Evolutionary conservation across 441 rosid genomes (phyloP).

Genomic region (Populus trichocarpa): DNA sequence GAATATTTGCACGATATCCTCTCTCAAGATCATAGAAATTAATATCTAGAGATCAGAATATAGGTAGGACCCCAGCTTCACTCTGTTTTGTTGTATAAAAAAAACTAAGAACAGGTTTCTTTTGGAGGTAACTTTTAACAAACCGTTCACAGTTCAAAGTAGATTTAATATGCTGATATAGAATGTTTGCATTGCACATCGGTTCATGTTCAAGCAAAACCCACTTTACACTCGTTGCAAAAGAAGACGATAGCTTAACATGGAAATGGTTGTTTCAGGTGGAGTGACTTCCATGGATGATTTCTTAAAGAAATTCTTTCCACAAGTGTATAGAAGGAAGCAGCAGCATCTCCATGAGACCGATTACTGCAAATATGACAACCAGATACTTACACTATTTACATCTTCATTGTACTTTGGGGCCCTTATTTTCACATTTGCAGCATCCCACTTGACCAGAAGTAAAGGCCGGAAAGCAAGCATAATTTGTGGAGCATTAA

Average conservation of each 20-base stretch:
- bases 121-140: too few species aligned
- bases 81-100: background rate
- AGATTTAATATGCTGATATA: background rate
- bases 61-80: background rate
- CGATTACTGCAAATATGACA: conserved; percentile 81
- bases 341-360: conserved; percentile 61
- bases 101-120: conserved; percentile 6
- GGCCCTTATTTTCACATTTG: conserved; percentile 67
- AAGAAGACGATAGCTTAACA: background rate
- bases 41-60: background rate
- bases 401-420: conserved; percentile 75
- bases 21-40: background rate
- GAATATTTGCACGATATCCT: background rate
- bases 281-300: conserved; percentile 93
- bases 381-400: conserved; percentile 66
- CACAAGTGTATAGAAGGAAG: conserved; percentile 56
- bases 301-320: conserved; percentile 69
- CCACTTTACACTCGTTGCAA: background rate
- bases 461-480: conserved; percentile 57
- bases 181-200: background rate
- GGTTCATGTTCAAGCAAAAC: background rate
- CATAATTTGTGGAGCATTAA: conserved; percentile 57
- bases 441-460: conserved; percentile 62
- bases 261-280: conserved; percentile 27
- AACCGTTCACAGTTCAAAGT: too few species aligned